These are phyloP conservation scores for Plenodomus tracheiphilus DNA, from an alignment of 2,329 filamentous ascomycete genomes.

Conservation along the genomic window DNA sequence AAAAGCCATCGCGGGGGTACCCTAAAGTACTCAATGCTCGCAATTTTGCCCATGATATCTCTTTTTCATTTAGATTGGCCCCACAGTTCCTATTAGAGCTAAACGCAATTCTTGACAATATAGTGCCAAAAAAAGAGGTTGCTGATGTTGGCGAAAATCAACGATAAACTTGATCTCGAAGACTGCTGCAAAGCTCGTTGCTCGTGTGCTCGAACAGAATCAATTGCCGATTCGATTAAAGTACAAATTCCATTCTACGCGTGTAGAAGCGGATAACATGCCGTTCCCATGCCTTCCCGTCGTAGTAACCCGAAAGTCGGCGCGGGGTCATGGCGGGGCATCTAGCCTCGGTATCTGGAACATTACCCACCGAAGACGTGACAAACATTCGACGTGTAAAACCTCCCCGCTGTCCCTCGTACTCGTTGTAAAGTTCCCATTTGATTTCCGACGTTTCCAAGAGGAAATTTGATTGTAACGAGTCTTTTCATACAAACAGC, in stretches of 20 bases:
- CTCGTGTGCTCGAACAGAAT: no score
- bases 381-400: background rate
- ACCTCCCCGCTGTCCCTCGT: background rate
- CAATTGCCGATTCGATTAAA: no score
- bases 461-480: no score
- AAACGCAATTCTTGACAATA: no score
- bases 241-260: no score
- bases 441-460: no score
- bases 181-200: no score
- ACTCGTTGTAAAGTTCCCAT: background rate
- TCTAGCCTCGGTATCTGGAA: slow-evolving; percentile 32
- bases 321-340: slow-evolving; percentile 32
- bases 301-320: slow-evolving; percentile 18
- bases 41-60: slow-evolving; percentile 64
- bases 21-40: slow-evolving; percentile 71
- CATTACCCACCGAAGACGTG: slow-evolving; percentile 25
- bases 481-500: slow-evolving; percentile 16
- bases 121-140: no score
- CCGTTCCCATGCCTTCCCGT: background rate
- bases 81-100: no score
- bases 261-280: background rate
- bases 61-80: no score
- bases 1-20: slow-evolving; percentile 77
- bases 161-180: no score
- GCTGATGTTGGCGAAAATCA: no score